Base-by-base conservation (phyloP, 2,329 filamentous ascomycete species). In the Lasiodiplodia sp. region DNA sequence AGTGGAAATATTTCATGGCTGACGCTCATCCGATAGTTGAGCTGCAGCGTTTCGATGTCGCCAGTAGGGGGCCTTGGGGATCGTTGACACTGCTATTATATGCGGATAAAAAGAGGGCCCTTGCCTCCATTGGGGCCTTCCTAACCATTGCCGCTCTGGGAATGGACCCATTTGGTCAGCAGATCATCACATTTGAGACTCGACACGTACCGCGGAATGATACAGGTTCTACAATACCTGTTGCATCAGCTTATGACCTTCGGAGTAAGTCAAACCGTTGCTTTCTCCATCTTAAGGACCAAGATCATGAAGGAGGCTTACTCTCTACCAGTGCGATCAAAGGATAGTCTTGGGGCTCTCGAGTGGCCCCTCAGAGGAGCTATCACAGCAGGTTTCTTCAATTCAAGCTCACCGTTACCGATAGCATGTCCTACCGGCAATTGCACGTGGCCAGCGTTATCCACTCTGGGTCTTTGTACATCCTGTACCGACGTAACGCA, bases 1-100 rank as follows among this genome's bases (percentile, higher is more conserved):
- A 80, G 70, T 81, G 79, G 79, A 11, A 68, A 7, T 73, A 76
- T 62, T 77, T 77, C 60, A 31, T 68, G 11, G 53, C 66, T 10
- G 53, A 63, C 2, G 28, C 31, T 7, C 72, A 67, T 18, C 66
- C 51, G 25, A 68, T 80, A 7, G 37, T 66, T n/a, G 68, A 77
- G 38, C 70, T 78, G 14, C 72, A 77, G 52, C 21, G 70, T 7
- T 78, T 76, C 38, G 76, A 78, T 47, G 71, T 72, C 8, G 75
- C 77, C 0, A 75, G 75, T 38, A 70, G 75, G 12, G 76, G 63
- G 1, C 63, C 63, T 38, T 66, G 7, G 28, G 49, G 63, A 8
- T 37, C 63, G 12, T n/a, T 44, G 18, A 44, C 16, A 3, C 44
- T 66, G 8, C 63, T 52, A 16, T 21, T 25, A 7, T 12, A 21